phyloP scores from a whole-genome alignment of 345 rosid species.

The Salix viminalis region DNA sequence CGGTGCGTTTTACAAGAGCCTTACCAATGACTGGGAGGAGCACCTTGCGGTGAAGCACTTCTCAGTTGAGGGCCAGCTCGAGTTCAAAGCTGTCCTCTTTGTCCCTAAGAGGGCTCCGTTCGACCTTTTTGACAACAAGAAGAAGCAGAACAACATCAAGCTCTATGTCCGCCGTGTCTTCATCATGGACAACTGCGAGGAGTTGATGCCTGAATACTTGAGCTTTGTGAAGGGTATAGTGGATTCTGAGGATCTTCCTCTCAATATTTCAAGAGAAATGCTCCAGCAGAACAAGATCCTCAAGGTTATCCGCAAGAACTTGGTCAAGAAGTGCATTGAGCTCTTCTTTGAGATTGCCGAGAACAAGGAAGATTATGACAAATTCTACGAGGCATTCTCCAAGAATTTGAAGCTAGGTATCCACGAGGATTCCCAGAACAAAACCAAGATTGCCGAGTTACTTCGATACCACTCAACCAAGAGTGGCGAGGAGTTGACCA shows the following conservation, averaged over 20 bases:
- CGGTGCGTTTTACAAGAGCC: conserved; percentile 21
- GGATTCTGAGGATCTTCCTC: conserved; percentile 23
- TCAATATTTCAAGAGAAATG: conserved; percentile 22
- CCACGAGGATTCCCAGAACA: conserved; percentile 15
- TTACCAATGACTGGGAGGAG: conserved; percentile 28
- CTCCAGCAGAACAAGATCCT: conserved; percentile 27
- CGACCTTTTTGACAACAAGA: conserved; percentile 22
- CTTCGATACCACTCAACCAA: conserved; percentile 21
- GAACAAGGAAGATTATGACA: conserved; percentile 26
- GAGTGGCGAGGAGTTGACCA: conserved; percentile 26
- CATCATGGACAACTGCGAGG: conserved; percentile 27
- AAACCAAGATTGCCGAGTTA: conserved; percentile 12
- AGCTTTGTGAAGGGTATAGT: conserved; percentile 24
- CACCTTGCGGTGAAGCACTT: conserved; percentile 26
- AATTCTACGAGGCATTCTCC: conserved; percentile 16
- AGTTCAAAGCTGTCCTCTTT: conserved; percentile 23
- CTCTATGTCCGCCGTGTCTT: conserved; percentile 23
- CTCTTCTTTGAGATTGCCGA: conserved; percentile 22
- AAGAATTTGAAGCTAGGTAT: conserved; percentile 18
- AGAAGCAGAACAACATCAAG: conserved; percentile 28
- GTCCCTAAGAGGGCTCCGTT: conserved; percentile 25
- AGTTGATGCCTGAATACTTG: conserved; percentile 17
- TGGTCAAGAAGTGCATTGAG: conserved; percentile 25
- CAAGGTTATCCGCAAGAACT: conserved; percentile 23
- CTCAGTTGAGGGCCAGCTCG: conserved; percentile 27